These are phyloP conservation scores for Elsinoe australis DNA, from an alignment of 2,329 filamentous ascomycete genomes.

Conservation along the genomic window DNA sequence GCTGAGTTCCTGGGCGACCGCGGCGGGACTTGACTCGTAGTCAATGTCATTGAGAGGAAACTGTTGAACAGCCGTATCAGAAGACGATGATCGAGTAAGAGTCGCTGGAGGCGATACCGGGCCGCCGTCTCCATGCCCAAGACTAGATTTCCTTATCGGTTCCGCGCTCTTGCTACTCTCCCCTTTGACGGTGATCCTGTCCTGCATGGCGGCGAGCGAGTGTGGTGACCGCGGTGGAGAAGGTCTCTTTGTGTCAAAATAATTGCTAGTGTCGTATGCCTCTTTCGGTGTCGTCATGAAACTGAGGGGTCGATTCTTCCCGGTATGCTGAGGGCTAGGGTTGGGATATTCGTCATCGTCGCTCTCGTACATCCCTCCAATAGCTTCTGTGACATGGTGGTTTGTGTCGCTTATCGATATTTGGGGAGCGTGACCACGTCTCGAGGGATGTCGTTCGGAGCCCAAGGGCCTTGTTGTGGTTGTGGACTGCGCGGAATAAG, in stretches of 20 bases:
- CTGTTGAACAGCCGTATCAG: conserved; percentile 32
- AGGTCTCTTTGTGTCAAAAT: conserved; percentile 23
- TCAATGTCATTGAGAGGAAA: conserved; percentile 75
- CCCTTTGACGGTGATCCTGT: conserved; percentile 6
- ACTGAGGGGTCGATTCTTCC: conserved; percentile 61
- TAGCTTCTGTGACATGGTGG: conserved; percentile 91
- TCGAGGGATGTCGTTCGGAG: conserved; percentile 24
- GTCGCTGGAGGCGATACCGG: conserved; percentile 33
- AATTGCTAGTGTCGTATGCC: conserved; percentile 30
- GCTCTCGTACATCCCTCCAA: conserved; percentile 75
- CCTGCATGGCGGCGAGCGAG: conserved; percentile 24
- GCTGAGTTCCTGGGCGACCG: conserved; percentile 84
- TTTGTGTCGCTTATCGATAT: conserved; percentile 75
- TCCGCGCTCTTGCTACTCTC: conserved; percentile 19
- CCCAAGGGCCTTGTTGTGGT: conserved; percentile 14
- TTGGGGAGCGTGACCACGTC: conserved; percentile 52
- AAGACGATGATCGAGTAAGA: conserved; percentile 30
- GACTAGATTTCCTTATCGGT: conserved; percentile 17
- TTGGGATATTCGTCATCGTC: conserved; percentile 40
- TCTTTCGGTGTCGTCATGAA: conserved; percentile 58
- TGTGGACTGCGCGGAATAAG: conserved; percentile 14
- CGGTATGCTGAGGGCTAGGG: conserved; percentile 30
- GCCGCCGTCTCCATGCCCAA: conserved; percentile 22
- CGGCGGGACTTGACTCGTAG: conserved; percentile 81
- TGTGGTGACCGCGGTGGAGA: conserved; percentile 24